phyloP scores from a whole-genome alignment of 208 protist species.

The Willaertia magna region DNA sequence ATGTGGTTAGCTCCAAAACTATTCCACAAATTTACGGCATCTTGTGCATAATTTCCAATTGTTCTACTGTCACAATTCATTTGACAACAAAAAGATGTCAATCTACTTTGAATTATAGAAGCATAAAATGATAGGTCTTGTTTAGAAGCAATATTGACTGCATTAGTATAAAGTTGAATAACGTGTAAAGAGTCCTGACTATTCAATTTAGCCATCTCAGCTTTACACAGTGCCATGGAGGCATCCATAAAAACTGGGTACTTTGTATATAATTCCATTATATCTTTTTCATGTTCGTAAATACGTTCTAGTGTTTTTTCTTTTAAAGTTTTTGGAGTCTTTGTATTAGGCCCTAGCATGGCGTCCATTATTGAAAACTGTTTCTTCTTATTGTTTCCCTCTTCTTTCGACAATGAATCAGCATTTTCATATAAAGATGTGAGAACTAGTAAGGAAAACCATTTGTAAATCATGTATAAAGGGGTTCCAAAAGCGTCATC shows the following conservation, averaged over 20 bases:
- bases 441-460: background rate
- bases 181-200: background rate
- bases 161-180: background rate
- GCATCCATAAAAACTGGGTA: background rate
- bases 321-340: background rate
- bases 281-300: background rate
- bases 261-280: background rate
- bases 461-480: background rate
- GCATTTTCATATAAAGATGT: background rate
- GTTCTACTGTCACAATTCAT: background rate
- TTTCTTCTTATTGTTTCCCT: background rate
- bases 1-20: background rate
- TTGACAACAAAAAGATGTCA: background rate
- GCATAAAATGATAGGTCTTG: background rate
- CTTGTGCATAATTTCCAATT: background rate
- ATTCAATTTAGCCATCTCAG: background rate
- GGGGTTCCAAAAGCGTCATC: background rate
- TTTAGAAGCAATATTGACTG: background rate
- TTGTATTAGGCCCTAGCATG: background rate
- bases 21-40: background rate
- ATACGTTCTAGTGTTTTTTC: background rate
- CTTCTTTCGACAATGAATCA: background rate
- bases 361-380: background rate
- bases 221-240: background rate
- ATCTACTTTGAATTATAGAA: background rate